phyloP scores from a whole-genome alignment of 768 basidiomycete species.

The Trametes cubensis region DNA sequence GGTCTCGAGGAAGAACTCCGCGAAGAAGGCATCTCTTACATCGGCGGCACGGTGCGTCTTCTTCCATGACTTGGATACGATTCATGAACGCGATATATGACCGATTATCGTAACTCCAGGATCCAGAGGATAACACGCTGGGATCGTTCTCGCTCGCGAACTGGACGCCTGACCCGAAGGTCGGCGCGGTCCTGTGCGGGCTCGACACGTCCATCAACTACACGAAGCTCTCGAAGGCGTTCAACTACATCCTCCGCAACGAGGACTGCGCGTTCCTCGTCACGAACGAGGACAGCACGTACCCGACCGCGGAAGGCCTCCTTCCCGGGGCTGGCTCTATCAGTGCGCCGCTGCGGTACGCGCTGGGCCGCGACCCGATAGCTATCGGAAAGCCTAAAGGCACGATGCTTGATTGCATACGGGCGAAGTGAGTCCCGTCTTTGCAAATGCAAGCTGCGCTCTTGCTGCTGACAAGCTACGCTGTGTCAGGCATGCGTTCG shows the following conservation, averaged over 20 bases:
- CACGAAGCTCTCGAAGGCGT: slow-evolving; percentile 91
- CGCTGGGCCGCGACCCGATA: slow-evolving; percentile 69
- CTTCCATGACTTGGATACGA: slow-evolving; percentile 9
- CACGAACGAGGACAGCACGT: slow-evolving; percentile 94
- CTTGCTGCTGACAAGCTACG: not conserved
- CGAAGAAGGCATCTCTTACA: slow-evolving; percentile 78
- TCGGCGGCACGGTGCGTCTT: slow-evolving; percentile 81
- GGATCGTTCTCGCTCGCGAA: slow-evolving; percentile 65
- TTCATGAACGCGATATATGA: not conserved
- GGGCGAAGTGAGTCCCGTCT: slow-evolving; percentile 55
- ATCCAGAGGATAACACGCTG: slow-evolving; percentile 81
- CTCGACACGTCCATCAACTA: slow-evolving; percentile 88
- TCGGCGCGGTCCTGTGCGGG: slow-evolving; percentile 95
- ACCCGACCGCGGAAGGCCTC: slow-evolving; percentile 69
- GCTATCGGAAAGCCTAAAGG: slow-evolving; percentile 89
- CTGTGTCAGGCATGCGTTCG: slow-evolving; percentile 71
- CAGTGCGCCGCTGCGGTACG: slow-evolving; percentile 78
- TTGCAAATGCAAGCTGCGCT: not conserved
- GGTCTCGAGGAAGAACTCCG: slow-evolving; percentile 92
- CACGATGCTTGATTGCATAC: slow-evolving; percentile 93
- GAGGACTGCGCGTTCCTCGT: slow-evolving; percentile 81
- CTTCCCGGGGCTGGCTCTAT: slow-evolving; percentile 88
- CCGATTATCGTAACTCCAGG: slow-evolving; percentile 46
- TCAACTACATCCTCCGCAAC: slow-evolving; percentile 84
- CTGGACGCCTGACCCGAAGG: slow-evolving; percentile 74